Evolutionary conservation across 768 basidiomycete genomes (phyloP), one percentile per base, ranked within the genome.

Genomic region (Stropharia rugosoannulata): DNA sequence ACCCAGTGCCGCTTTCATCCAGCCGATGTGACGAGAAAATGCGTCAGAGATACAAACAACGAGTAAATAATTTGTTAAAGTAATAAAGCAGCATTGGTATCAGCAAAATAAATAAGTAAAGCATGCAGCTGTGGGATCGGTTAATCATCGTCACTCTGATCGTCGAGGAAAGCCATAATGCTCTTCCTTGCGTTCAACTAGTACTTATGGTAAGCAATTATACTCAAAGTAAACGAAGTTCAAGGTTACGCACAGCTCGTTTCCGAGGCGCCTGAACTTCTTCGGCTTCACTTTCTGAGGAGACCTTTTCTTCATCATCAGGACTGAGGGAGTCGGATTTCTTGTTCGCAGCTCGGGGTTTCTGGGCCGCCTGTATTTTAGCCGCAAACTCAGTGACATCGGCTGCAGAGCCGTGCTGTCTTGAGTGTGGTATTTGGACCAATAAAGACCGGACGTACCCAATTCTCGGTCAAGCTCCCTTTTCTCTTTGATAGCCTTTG

Each of bases 401-500:
- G 79, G 85, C 91, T 92, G 67, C 46, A 12, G 29, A 40, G 11
- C 10, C 44, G 22, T 49, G 7, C 38, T 5, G 49, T 51, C 25
- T 32, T 44, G 3, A 27, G 16, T 5, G 29, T 19, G 18, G 19
- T 19, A 35, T 12, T 51, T 41, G 5, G 15, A 36, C 25, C 38
- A 16, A 2, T 16, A 19, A 44, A 25, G 44, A 25, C 41, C 12
- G 45, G 19, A 76, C 83, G 32, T 60, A 95, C 93, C 80, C 16
- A 94, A 77, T 65, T 95, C 92, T 56, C 90, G 76, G 19, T 82
- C 87, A 5, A 93, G 67, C 66, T 95, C 95, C 43, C 92, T 76
- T 64, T 82, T 82, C 67, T 76, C 82, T 57, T 80, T 87, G 62
- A 95, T 88, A 3, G 75, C 73, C 62, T 83, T 90, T 4, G 93